A percentile compares a stretch with the other conserved stretches of the same genome.
Evolutionary conservation across 2,329 filamentous ascomycete genomes (phyloP).

Genomic region (Verticillium nonalfalfae): DNA sequence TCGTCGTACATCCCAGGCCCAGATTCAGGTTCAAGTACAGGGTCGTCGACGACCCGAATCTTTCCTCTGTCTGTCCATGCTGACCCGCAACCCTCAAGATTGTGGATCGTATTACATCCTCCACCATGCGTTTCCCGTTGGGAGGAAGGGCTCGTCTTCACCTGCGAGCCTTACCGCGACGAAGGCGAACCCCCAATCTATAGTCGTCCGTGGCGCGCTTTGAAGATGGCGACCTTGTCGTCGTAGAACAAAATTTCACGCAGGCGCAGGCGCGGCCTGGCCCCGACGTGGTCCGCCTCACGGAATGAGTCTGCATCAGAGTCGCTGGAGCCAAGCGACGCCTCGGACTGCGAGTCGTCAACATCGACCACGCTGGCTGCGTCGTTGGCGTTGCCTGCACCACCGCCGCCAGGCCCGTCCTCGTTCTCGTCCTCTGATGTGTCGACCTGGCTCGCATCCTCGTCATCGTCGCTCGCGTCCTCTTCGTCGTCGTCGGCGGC

Average conservation of each 20-base stretch:
- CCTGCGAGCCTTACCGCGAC: background rate
- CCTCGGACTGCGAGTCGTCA: conserved; percentile 19
- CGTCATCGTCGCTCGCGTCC: conserved; percentile 33
- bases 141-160: too few species aligned
- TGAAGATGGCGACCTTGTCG: conserved; percentile 76
- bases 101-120: background rate
- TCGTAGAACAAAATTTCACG: conserved; percentile 81
- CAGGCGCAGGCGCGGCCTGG: conserved; percentile 49
- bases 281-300: conserved; percentile 32
- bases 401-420: conserved; percentile 26
- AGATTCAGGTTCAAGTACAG: background rate
- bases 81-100: background rate
- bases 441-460: conserved; percentile 35
- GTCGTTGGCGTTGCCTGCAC: conserved; percentile 23
- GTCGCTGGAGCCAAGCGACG: conserved; percentile 16
- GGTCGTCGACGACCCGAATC: background rate
- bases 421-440: conserved; percentile 15
- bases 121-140: background rate
- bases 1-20: background rate
- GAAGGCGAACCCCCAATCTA: conserved; percentile 15
- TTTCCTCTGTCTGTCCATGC: background rate
- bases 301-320: conserved; percentile 44
- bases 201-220: conserved; percentile 58
- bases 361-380: conserved; percentile 18
- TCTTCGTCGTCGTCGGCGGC: conserved; percentile 25